phyloP scores from a whole-genome alignment of 805 yeast genomes.

The Starmerella scarabaei region DNA sequence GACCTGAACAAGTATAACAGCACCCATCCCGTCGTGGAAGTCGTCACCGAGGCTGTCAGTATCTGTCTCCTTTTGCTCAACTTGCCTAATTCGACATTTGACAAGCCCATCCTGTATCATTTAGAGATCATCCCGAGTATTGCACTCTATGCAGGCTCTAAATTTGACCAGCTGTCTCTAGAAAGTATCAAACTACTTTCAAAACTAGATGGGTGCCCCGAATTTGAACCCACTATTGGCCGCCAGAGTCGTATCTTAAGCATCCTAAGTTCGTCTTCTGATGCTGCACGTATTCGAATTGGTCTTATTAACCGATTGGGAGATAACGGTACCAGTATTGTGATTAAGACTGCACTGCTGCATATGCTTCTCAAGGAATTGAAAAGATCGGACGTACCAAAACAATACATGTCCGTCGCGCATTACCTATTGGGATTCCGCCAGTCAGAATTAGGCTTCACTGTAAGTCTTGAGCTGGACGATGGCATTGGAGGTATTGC shows the following conservation, averaged over 20 bases:
- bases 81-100: constrained; percentile 7
- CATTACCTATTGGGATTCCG: constrained; percentile 74
- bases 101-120: constrained; percentile 56
- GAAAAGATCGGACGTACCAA: constrained; percentile 25
- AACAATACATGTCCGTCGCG: constrained; percentile 37
- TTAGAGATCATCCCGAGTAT: constrained; percentile 61
- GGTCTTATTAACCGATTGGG: constrained; percentile 59
- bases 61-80: constrained; percentile 30
- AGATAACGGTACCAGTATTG: constrained; percentile 4
- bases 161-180: constrained; percentile 38
- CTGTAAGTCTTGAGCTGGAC: constrained; percentile 35
- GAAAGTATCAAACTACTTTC: constrained; percentile 42
- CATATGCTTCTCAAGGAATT: constrained; percentile 44
- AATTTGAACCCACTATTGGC: constrained; percentile 31
- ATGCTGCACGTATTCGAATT: constrained; percentile 57
- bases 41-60: constrained; percentile 33
- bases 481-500: constrained; percentile 38
- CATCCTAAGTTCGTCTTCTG: constrained; percentile 62
- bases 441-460: constrained; percentile 31
- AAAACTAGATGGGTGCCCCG: constrained; percentile 37
- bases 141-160: constrained; percentile 58
- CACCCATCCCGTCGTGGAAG: constrained; percentile 27
- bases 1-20: constrained; percentile 31
- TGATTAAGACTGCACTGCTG: constrained; percentile 44
- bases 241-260: constrained; percentile 53